These are phyloP conservation scores for Anacardium occidentale DNA, from an alignment of 345 rosid genomes.

Conservation along the genomic window DNA sequence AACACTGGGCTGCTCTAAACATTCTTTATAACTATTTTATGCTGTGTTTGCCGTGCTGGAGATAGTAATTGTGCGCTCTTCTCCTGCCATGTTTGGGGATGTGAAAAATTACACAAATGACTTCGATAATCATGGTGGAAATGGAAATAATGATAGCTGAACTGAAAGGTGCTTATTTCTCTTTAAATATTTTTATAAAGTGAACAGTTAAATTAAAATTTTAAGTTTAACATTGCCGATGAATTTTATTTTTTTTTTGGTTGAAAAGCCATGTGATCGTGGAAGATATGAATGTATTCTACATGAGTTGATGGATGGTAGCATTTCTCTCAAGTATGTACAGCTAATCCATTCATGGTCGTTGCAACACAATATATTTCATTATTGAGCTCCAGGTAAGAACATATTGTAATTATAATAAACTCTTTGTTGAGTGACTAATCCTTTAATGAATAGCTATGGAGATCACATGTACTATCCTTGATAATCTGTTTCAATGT, in stretches of 20 bases:
- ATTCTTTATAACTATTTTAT: neutral
- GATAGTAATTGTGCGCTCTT: neutral
- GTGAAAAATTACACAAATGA: constrained; percentile 95
- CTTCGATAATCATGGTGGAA: constrained; percentile 81
- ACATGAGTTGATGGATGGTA: neutral
- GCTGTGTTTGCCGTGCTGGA: neutral
- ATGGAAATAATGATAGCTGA: constrained; percentile 96
- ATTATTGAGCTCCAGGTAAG: neutral
- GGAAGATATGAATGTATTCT: neutral
- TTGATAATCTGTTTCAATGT: constrained; percentile 1
- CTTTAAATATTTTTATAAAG: neutral
- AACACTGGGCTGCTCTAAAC: neutral
- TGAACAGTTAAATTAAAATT: neutral
- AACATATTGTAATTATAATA: neutral
- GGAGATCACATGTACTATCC: neutral
- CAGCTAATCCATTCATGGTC: neutral
- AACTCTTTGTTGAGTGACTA: neutral
- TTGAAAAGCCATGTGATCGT: neutral
- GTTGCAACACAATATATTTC: neutral
- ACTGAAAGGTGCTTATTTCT: constrained; percentile 49
- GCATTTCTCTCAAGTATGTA: neutral
- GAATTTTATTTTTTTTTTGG: constrained; percentile 9
- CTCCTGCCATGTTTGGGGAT: constrained; percentile 87
- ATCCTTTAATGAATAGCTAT: neutral
- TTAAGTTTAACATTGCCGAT: neutral